Conservation (phyloP, 192 early-diverging fungal species). For the Coemansia asiatica region DNA sequence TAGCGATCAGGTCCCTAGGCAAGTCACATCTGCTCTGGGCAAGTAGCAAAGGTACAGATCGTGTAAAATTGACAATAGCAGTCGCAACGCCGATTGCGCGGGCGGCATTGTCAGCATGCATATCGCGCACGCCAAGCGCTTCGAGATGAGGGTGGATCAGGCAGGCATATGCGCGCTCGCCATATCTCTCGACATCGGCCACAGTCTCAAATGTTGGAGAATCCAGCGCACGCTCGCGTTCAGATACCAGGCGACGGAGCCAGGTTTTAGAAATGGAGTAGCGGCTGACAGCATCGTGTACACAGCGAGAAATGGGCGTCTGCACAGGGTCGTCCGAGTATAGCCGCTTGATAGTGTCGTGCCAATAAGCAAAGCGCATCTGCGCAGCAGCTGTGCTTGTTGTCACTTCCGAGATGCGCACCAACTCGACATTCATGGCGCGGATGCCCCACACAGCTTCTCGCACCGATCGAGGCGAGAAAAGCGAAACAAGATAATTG, state of each 20-base stretch:
- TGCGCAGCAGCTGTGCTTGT: conserved; percentile 67
- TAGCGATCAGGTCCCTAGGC: conserved; percentile 73
- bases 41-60: conserved; percentile 69
- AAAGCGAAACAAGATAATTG: conserved; percentile 73
- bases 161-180: conserved; percentile 84
- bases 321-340: conserved; percentile 65
- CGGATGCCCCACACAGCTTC: conserved; percentile 73
- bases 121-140: conserved; percentile 75
- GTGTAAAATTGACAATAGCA: conserved; percentile 74
- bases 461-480: conserved; percentile 68
- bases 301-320: conserved; percentile 73
- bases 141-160: conserved; percentile 89
- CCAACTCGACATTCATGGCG: conserved; percentile 90
- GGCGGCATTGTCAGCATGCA: conserved; percentile 84
- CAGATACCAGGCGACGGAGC: conserved; percentile 75
- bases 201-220: conserved; percentile 69
- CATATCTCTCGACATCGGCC: conserved; percentile 81
- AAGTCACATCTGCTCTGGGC: conserved; percentile 70
- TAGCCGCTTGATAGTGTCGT: conserved; percentile 71
- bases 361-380: conserved; percentile 89
- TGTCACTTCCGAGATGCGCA: conserved; percentile 72
- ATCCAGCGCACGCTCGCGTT: conserved; percentile 60
- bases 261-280: conserved; percentile 68
- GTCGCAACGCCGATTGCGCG: conserved; percentile 89
- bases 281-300: conserved; percentile 62